These are phyloP conservation scores for Pichia sp. DNA, from an alignment of 1,139 yeast species.

Conservation along the genomic window DNA sequence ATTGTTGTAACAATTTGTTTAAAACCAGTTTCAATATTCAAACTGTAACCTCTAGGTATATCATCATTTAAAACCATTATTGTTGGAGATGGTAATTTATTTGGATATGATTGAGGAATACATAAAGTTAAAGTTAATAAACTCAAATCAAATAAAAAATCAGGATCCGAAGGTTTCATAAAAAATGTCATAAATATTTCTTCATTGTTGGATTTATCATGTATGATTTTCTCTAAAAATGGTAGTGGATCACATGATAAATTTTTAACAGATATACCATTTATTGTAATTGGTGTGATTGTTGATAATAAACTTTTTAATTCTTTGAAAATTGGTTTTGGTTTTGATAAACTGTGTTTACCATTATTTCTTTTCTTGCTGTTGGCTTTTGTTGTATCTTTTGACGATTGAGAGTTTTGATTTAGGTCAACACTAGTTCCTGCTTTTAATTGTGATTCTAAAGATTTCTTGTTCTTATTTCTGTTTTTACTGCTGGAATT, in stretches of 20 bases:
- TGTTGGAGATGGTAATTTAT: constrained; percentile 33
- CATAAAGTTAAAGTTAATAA: constrained; percentile 44
- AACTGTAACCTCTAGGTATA: constrained; percentile 65
- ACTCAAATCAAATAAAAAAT: constrained; percentile 61
- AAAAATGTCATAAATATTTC: constrained; percentile 26
- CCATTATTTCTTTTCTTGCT: neutral
- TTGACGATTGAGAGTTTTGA: neutral
- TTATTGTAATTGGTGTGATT: constrained; percentile 23
- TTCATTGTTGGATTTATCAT: constrained; percentile 14
- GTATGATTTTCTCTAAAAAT: constrained; percentile 16
- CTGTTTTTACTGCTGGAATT: neutral
- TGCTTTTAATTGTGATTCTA: neutral
- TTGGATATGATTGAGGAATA: constrained; percentile 54
- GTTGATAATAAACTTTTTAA: constrained; percentile 5
- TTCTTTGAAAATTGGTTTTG: constrained; percentile 6
- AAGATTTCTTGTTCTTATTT: neutral
- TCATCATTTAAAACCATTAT: constrained; percentile 55
- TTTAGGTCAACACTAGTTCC: neutral
- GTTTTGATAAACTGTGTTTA: neutral
- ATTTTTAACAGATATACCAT: constrained; percentile 22
- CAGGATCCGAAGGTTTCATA: constrained; percentile 60
- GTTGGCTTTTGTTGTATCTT: neutral
- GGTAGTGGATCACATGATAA: constrained; percentile 18
- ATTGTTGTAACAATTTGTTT: constrained; percentile 41
- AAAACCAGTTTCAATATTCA: constrained; percentile 62